Conservation (phyloP, 139 green algal genomes). For the Closterium sp. region DNA sequence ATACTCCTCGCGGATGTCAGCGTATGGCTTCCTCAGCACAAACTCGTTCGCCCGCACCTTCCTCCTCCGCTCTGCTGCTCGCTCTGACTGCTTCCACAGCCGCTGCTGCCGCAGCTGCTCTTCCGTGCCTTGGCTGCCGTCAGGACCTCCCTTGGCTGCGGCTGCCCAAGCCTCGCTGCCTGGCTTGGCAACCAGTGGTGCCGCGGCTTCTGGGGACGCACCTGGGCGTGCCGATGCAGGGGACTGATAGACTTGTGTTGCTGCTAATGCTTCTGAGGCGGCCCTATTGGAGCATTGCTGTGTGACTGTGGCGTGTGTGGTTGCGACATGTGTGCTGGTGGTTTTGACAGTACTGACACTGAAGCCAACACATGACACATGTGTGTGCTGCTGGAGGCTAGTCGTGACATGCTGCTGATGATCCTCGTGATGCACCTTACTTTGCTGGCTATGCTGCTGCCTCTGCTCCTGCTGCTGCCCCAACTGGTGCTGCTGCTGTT, state of each 20-base stretch:
- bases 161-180: not conserved
- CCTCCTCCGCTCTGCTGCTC: not conserved
- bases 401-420: not conserved
- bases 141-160: not conserved
- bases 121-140: not conserved
- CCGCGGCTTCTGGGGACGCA: not conserved
- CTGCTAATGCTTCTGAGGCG: not conserved
- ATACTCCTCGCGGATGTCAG: not conserved
- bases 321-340: not conserved
- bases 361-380: not conserved
- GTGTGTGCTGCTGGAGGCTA: not conserved
- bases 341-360: not conserved
- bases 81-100: not conserved
- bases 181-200: not conserved
- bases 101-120: not conserved
- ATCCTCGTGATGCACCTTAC: not conserved
- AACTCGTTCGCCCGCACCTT: not conserved
- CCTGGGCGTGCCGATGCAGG: no score
- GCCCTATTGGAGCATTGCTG: not conserved
- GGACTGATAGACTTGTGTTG: not conserved
- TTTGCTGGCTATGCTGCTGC: not conserved
- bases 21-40: not conserved
- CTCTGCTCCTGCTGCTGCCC: not conserved
- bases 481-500: not conserved
- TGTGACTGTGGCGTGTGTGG: not conserved